Percentiles rank a stretch among this genome's conserved stretches.
These are phyloP conservation scores for Primulina huaijiensis DNA, from an alignment of 257 asterid species.

Conservation along the genomic window DNA sequence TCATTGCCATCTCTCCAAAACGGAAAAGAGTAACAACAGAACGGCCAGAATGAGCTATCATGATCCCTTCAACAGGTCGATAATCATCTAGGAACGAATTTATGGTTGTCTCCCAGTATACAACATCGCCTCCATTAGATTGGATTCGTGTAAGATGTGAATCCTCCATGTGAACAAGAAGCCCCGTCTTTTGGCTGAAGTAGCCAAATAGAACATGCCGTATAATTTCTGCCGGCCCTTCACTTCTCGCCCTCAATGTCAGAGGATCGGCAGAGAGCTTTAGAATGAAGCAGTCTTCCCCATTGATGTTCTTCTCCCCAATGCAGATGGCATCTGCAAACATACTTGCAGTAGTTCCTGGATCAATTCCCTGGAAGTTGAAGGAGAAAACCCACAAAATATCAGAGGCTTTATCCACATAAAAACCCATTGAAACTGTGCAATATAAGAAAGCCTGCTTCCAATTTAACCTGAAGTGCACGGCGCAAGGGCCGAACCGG, in stretches of 20 bases:
- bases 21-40: constrained; percentile 88
- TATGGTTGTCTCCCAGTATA: constrained; percentile 98
- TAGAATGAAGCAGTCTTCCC: constrained; percentile 90
- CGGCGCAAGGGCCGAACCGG: constrained; percentile 89
- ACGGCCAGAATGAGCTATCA: constrained; percentile 96
- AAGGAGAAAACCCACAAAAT: not conserved
- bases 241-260: constrained; percentile 83
- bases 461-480: constrained; percentile 68
- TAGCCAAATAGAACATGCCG: constrained; percentile 88
- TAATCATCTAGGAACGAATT: constrained; percentile 81
- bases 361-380: constrained; percentile 79
- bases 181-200: constrained; percentile 95
- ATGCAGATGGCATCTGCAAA: constrained; percentile 79
- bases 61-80: constrained; percentile 83
- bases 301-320: constrained; percentile 85
- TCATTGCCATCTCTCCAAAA: constrained; percentile 93
- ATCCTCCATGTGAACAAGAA: constrained; percentile 90
- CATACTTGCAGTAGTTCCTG: constrained; percentile 81
- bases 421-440: not conserved
- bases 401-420: not conserved
- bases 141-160: constrained; percentile 95
- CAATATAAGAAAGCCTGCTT: not conserved
- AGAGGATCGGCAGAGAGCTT: constrained; percentile 86
- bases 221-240: constrained; percentile 93
- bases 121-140: constrained; percentile 85